Percentiles rank a stretch among this genome's conserved stretches.
phyloP scores from a whole-genome alignment of 1,139 yeast species.

The Debaryomyces nepalensis region DNA sequence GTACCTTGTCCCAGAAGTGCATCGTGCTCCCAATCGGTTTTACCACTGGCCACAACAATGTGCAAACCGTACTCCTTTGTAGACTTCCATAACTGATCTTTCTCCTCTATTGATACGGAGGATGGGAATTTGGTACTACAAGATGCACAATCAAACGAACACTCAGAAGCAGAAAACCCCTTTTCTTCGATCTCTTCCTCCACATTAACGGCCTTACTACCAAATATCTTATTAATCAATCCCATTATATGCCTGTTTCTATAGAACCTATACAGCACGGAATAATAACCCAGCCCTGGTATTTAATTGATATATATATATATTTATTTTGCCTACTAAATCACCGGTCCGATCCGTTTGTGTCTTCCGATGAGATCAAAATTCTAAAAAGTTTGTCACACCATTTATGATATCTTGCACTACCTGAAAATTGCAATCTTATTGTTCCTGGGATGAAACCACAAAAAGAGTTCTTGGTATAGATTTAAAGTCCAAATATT shows the following conservation, averaged over 20 bases:
- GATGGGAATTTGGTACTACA: slow-evolving; percentile 60
- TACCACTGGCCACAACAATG: slow-evolving; percentile 79
- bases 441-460: slow-evolving; percentile 8
- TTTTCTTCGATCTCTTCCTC: slow-evolving; percentile 30
- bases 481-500: neutral
- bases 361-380: neutral
- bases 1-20: slow-evolving; percentile 60
- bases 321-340: neutral
- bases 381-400: neutral
- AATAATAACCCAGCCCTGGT: neutral
- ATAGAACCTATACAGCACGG: neutral
- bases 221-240: slow-evolving; percentile 7
- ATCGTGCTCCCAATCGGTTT: slow-evolving; percentile 82
- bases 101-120: slow-evolving; percentile 58
- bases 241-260: slow-evolving; percentile 7
- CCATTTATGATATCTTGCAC: slow-evolving; percentile 7
- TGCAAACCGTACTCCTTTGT: slow-evolving; percentile 74
- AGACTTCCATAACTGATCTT: slow-evolving; percentile 65
- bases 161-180: slow-evolving; percentile 49
- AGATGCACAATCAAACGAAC: slow-evolving; percentile 53
- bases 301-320: neutral
- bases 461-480: slow-evolving; percentile 7
- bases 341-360: slow-evolving; percentile 6
- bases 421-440: slow-evolving; percentile 6
- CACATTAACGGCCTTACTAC: slow-evolving; percentile 5